Percentiles rank a stretch among this genome's conserved stretches.
Evolutionary conservation across 1,284 basidiomycete species (phyloP).

Genomic region (Phellinidium pouzarii): DNA sequence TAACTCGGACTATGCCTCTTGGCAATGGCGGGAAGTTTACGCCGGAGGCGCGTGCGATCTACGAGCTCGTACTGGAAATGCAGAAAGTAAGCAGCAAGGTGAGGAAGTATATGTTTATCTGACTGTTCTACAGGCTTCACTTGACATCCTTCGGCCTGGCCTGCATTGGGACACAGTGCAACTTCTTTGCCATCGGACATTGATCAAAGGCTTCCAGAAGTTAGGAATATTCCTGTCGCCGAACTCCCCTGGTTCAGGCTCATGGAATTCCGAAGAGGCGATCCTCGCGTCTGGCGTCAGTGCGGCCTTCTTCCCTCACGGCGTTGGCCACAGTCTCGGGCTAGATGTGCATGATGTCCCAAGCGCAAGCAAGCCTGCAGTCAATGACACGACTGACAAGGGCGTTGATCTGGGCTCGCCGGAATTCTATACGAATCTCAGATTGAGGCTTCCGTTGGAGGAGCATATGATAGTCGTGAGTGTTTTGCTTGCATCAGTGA

Average conservation of each 20-base stretch:
- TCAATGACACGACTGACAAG: constrained; percentile 43
- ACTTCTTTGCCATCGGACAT: constrained; percentile 69
- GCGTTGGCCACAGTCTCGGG: constrained; percentile 82
- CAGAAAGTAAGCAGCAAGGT: constrained; percentile 49
- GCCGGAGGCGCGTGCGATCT: constrained; percentile 69
- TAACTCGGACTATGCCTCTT: constrained; percentile 80
- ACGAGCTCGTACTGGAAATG: constrained; percentile 83
- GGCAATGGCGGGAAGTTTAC: constrained; percentile 88
- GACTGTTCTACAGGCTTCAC: constrained; percentile 43
- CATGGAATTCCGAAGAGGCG: constrained; percentile 55
- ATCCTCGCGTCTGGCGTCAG: constrained; percentile 73
- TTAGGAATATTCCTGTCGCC: constrained; percentile 77
- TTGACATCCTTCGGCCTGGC: constrained; percentile 63
- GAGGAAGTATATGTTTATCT: neutral
- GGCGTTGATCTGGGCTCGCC: constrained; percentile 42
- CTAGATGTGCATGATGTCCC: constrained; percentile 87
- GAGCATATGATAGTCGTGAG: constrained; percentile 79
- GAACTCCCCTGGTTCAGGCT: constrained; percentile 39
- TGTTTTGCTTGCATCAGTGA: constrained; percentile 20
- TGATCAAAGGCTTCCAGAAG: constrained; percentile 73
- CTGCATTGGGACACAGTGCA: constrained; percentile 85
- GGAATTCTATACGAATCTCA: constrained; percentile 70
- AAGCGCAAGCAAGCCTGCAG: constrained; percentile 57
- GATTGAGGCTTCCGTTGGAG: constrained; percentile 66
- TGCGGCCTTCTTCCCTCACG: constrained; percentile 87